Evolutionary conservation across 768 basidiomycete species (phyloP).

Genomic region (Pholiota conissans): DNA sequence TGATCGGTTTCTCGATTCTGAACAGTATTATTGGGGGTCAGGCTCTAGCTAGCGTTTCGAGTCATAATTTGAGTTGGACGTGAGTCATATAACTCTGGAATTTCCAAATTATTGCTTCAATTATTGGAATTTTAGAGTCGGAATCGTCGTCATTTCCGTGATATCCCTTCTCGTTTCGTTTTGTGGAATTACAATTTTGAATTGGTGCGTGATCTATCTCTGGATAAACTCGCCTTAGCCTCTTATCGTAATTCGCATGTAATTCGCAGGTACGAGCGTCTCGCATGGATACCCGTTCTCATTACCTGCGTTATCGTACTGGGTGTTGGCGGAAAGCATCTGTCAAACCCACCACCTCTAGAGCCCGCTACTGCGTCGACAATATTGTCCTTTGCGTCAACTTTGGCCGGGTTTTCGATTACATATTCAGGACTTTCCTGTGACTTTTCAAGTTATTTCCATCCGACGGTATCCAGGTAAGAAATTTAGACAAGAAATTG

Average conservation of each 20-base stretch:
- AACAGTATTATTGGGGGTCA: constrained; percentile 74
- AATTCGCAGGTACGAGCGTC: constrained; percentile 56
- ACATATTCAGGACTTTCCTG: constrained; percentile 62
- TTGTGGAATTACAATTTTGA: constrained; percentile 52
- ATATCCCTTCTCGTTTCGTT: constrained; percentile 68
- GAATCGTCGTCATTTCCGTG: constrained; percentile 76
- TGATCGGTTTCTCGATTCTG: constrained; percentile 71
- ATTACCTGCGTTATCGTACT: constrained; percentile 70
- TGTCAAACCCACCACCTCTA: constrained; percentile 47
- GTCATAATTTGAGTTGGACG: constrained; percentile 44
- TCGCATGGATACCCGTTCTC: constrained; percentile 79
- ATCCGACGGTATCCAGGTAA: constrained; percentile 57
- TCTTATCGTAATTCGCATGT: not conserved
- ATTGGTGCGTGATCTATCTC: constrained; percentile 33
- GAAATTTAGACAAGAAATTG: too few relatives aligned
- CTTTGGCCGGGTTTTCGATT: constrained; percentile 72
- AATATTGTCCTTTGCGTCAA: constrained; percentile 67
- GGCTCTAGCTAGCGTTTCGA: constrained; percentile 41
- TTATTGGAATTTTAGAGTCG: constrained; percentile 49
- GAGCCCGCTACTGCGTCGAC: constrained; percentile 53
- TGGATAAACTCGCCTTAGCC: too few relatives aligned
- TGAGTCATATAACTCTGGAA: constrained; percentile 19
- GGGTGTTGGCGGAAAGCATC: constrained; percentile 73
- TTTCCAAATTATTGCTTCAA: not conserved
- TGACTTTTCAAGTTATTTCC: constrained; percentile 77